Conservation (phyloP, 2,329 filamentous ascomycete species). For the Xenoacremonium recifei region DNA sequence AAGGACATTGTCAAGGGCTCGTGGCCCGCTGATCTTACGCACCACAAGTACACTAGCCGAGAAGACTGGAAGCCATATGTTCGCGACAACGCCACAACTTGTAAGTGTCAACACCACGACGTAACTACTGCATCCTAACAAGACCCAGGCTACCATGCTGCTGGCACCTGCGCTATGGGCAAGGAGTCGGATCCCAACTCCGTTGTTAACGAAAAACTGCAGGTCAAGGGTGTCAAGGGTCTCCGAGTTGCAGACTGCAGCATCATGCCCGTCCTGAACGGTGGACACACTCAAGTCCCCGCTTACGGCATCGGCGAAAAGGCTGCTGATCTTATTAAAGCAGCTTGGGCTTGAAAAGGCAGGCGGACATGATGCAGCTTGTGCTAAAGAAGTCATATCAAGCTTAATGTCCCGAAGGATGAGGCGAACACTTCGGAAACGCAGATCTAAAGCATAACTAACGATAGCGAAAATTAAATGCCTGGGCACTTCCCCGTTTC, state of each 20-base stretch:
- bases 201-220: constrained; percentile 53
- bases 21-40: constrained; percentile 52
- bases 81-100: constrained; percentile 58
- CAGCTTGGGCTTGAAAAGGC: constrained; percentile 22
- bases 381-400: no score
- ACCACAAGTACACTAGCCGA: constrained; percentile 51
- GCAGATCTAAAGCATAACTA: no score
- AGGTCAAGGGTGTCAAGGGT: constrained; percentile 49
- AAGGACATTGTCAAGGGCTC: constrained; percentile 58
- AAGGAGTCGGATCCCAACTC: constrained; percentile 46
- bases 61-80: constrained; percentile 56
- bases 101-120: constrained; percentile 34
- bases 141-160: constrained; percentile 18
- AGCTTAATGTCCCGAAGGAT: no score
- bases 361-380: no score
- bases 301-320: constrained; percentile 58
- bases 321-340: constrained; percentile 46
- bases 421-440: no score
- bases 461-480: no score
- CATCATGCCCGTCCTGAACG: constrained; percentile 50
- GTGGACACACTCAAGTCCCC: constrained; percentile 52
- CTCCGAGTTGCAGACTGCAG: constrained; percentile 55
- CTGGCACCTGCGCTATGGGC: constrained; percentile 33
- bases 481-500: no score
- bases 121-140: not conserved